Percentiles rank a stretch among this genome's conserved stretches.
Evolutionary conservation across 1,284 basidiomycete species (phyloP).

Genomic region (Rhodofomes roseus): DNA sequence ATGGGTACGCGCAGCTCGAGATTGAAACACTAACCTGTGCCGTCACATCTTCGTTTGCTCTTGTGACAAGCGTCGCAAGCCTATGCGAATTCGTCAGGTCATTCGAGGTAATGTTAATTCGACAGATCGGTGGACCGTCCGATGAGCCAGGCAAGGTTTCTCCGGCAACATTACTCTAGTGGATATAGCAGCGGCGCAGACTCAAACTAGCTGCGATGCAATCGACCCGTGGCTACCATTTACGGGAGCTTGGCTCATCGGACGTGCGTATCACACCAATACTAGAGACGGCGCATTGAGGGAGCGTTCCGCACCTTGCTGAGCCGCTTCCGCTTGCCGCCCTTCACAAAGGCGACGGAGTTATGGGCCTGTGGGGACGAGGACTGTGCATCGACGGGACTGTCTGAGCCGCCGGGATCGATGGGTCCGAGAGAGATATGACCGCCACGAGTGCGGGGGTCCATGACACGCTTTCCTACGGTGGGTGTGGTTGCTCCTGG

Average conservation of each 20-base stretch:
- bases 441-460: background rate
- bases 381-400: background rate
- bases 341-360: conserved; percentile 32
- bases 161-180: background rate
- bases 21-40: conserved; percentile 52
- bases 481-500: background rate
- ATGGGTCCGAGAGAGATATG: background rate
- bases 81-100: conserved; percentile 31
- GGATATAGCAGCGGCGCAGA: conserved; percentile 1
- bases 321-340: conserved; percentile 35
- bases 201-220: background rate
- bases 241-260: background rate
- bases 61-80: conserved; percentile 82
- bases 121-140: background rate
- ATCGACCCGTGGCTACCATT: background rate
- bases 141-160: background rate
- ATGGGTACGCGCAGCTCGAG: conserved; percentile 10
- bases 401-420: background rate
- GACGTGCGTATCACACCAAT: background rate
- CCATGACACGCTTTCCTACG: background rate
- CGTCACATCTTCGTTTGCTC: conserved; percentile 78
- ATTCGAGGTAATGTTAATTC: background rate
- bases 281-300: background rate
- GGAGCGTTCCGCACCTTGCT: conserved; percentile 46
- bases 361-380: conserved; percentile 15